Conservation (phyloP, 257 asterid genomes). For the Haberlea rhodopensis region DNA sequence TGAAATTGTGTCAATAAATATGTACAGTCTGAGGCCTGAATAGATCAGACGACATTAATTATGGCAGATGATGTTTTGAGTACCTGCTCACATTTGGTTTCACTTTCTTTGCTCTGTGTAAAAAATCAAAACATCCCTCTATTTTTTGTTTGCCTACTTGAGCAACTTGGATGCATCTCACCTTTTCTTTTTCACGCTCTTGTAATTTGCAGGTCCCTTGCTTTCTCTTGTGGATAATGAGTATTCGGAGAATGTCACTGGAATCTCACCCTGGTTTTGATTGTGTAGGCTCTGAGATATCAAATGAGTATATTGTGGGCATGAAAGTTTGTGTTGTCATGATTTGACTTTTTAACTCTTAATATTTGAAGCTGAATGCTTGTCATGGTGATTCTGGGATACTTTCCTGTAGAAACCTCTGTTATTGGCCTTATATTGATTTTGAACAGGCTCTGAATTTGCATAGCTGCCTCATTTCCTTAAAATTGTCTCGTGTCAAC, state of each 20-base stretch:
- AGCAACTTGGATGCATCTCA: conserved; percentile 16
- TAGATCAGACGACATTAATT: too few relatives aligned
- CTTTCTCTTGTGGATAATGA: conserved; percentile 66
- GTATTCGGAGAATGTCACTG: conserved; percentile 79
- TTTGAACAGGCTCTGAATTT: too few relatives aligned
- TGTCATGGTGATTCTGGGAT: conserved; percentile 22
- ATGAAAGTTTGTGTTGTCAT: conserved; percentile 12
- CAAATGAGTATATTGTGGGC: neutral
- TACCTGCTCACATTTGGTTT: too few relatives aligned
- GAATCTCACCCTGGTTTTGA: conserved; percentile 90
- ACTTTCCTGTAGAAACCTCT: neutral
- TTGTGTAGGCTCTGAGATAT: conserved; percentile 54
- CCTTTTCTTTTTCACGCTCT: conserved; percentile 13
- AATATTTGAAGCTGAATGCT: conserved; percentile 19
- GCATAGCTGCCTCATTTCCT: too few relatives aligned
- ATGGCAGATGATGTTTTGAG: neutral
- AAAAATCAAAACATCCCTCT: too few relatives aligned
- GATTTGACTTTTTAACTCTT: conserved; percentile 10
- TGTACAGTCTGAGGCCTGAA: too few relatives aligned
- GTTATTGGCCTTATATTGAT: neutral
- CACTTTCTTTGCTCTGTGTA: too few relatives aligned
- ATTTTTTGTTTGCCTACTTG: conserved; percentile 14
- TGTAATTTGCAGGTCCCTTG: conserved; percentile 64
- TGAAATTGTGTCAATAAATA: too few relatives aligned
- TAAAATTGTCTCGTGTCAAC: too few relatives aligned